These are phyloP conservation scores for Alternaria tenuissima DNA, from an alignment of 2,329 filamentous ascomycete genomes.

Conservation along the genomic window DNA sequence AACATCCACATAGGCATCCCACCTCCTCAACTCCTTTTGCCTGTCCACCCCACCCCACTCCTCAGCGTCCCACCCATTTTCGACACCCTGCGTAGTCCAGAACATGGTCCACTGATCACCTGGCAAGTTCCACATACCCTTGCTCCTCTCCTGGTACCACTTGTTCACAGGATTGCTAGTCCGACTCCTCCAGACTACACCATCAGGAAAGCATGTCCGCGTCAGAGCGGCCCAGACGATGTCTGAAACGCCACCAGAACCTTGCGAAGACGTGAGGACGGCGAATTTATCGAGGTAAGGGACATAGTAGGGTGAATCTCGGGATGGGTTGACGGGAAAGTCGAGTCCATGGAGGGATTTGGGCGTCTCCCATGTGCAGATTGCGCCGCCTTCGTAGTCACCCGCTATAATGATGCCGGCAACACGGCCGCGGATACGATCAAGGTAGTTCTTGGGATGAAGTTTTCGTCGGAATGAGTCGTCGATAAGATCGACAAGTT, in stretches of 20 bases:
- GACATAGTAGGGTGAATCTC: conserved; percentile 66
- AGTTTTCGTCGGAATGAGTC: conserved; percentile 90
- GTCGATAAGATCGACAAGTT: conserved; percentile 86
- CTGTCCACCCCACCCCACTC: conserved; percentile 55
- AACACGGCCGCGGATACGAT: conserved; percentile 79
- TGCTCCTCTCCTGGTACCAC: conserved; percentile 95
- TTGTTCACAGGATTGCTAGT: conserved; percentile 96
- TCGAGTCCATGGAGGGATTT: conserved; percentile 56
- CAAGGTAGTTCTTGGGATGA: conserved; percentile 82
- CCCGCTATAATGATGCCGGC: conserved; percentile 95
- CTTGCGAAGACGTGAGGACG: conserved; percentile 86
- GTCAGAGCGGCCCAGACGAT: conserved; percentile 98
- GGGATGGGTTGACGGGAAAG: conserved; percentile 1
- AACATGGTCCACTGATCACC: conserved; percentile 98
- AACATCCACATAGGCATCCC: conserved; percentile 59
- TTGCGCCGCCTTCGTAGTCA: conserved; percentile 93
- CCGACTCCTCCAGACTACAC: conserved; percentile 91
- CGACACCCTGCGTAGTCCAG: conserved; percentile 79
- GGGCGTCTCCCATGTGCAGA: conserved; percentile 92
- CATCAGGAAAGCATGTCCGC: conserved; percentile 82
- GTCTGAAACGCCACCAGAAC: conserved; percentile 90
- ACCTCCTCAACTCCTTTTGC: conserved; percentile 52
- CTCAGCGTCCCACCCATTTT: conserved; percentile 63
- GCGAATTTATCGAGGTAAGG: conserved; percentile 98
- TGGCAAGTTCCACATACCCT: conserved; percentile 81